A percentile compares a stretch with the other conserved stretches of the same genome.
Evolutionary conservation across 129 eudicot species (phyloP).

Genomic region (Escallonia rubra): DNA sequence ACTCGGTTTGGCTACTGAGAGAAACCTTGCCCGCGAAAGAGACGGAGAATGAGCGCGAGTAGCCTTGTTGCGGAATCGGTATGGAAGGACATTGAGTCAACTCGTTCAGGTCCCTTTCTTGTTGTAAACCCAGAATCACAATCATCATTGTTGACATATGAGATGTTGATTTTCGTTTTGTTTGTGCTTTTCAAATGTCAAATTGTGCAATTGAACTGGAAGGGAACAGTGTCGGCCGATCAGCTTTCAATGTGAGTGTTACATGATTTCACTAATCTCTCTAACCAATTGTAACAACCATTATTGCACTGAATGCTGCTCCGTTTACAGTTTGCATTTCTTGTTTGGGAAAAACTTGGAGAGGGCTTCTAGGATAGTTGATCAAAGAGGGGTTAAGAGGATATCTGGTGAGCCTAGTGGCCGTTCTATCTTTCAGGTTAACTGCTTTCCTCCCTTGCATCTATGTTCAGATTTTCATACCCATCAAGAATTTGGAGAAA

Average conservation of each 20-base stretch:
- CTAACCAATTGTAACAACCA: not conserved
- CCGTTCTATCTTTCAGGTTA: conserved; percentile 78
- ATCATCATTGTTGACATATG: not conserved
- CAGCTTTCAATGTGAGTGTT: conserved; percentile 64
- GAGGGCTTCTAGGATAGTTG: conserved; percentile 77
- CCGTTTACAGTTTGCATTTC: conserved; percentile 11
- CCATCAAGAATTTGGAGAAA: too few species aligned
- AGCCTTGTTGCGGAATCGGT: conserved; percentile 47
- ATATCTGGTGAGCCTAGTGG: conserved; percentile 65
- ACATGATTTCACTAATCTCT: not conserved
- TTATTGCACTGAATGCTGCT: not conserved
- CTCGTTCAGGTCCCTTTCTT: conserved; percentile 48
- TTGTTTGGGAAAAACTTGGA: conserved; percentile 80
- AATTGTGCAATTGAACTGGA: not conserved
- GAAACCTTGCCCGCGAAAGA: not conserved
- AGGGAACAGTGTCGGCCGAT: conserved; percentile 48
- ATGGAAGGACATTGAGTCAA: conserved; percentile 62
- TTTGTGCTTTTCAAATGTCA: not conserved
- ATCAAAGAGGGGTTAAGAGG: conserved; percentile 72
- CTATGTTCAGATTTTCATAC: too few species aligned
- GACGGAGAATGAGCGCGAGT: conserved; percentile 15
- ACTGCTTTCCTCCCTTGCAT: not conserved
- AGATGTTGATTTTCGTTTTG: not conserved
- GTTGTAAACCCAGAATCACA: not conserved
- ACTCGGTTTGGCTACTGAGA: too few species aligned